Evolutionary conservation across 208 protist genomes (phyloP).

Genomic region (Trypanosomatidae sp.): DNA sequence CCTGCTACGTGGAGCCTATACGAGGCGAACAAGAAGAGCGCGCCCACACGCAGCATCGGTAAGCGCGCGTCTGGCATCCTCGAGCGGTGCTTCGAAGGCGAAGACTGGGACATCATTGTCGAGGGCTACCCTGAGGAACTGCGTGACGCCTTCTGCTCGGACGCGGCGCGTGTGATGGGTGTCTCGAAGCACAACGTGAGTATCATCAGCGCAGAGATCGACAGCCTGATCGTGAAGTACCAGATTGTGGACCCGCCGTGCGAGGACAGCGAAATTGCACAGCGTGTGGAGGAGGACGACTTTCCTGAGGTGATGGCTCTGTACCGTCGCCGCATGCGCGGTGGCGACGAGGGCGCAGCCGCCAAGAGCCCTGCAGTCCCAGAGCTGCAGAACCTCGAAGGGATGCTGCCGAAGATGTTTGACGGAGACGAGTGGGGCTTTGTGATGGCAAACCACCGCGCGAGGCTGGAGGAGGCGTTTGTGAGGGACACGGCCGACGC

Average conservation of each 20-base stretch:
- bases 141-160: slow-evolving; percentile 40
- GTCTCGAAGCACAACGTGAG: slow-evolving; percentile 33
- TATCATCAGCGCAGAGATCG: slow-evolving; percentile 39
- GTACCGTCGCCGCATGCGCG: slow-evolving; percentile 32
- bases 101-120: slow-evolving; percentile 37
- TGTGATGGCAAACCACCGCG: slow-evolving; percentile 27
- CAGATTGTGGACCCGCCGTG: slow-evolving; percentile 29
- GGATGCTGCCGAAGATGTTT: slow-evolving; percentile 34
- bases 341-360: slow-evolving; percentile 1
- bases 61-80: slow-evolving; percentile 36
- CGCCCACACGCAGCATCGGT: slow-evolving; percentile 5
- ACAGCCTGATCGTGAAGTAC: slow-evolving; percentile 47
- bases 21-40: slow-evolving; percentile 30
- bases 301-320: slow-evolving; percentile 42
- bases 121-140: slow-evolving; percentile 27
- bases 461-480: slow-evolving; percentile 37
- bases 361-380: neutral
- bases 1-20: slow-evolving; percentile 29
- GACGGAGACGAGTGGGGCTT: slow-evolving; percentile 51
- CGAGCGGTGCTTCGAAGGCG: slow-evolving; percentile 34
- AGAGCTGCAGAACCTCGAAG: slow-evolving; percentile 14
- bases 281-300: slow-evolving; percentile 36
- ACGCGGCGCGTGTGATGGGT: slow-evolving; percentile 35
- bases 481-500: slow-evolving; percentile 36
- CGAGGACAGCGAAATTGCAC: slow-evolving; percentile 41